phyloP scores from a whole-genome alignment of 768 basidiomycete genomes.

The Mycena albidolilacea region DNA sequence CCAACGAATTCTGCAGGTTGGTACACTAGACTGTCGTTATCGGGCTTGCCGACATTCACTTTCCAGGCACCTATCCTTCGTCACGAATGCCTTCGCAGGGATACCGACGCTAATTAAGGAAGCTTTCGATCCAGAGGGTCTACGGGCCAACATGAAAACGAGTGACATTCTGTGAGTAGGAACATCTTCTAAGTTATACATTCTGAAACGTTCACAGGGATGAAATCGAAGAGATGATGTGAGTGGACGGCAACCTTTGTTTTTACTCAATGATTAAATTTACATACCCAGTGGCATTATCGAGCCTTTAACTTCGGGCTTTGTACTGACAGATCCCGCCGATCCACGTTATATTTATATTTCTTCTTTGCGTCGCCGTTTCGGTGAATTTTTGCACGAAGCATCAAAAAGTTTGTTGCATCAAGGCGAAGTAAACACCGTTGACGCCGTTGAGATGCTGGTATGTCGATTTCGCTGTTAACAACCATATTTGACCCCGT shows the following conservation, averaged over 20 bases:
- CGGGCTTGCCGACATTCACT: background rate
- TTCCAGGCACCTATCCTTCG: slow-evolving; percentile 74
- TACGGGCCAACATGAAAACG: slow-evolving; percentile 58
- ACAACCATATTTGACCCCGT: slow-evolving; percentile 9
- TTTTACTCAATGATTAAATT: background rate
- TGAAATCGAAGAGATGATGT: slow-evolving; percentile 41
- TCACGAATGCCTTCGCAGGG: slow-evolving; percentile 83
- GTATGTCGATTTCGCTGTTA: slow-evolving; percentile 54
- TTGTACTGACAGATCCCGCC: slow-evolving; percentile 73
- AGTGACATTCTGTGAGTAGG: slow-evolving; percentile 78
- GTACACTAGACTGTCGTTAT: slow-evolving; percentile 32
- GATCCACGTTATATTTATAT: slow-evolving; percentile 80
- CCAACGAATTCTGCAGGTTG: slow-evolving; percentile 89
- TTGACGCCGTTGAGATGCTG: slow-evolving; percentile 84
- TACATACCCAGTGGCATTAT: slow-evolving; percentile 70
- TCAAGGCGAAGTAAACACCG: slow-evolving; percentile 85
- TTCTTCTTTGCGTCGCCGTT: slow-evolving; percentile 66
- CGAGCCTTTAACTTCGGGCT: slow-evolving; percentile 74
- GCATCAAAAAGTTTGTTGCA: slow-evolving; percentile 77
- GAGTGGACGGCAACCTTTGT: background rate
- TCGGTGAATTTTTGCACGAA: slow-evolving; percentile 78
- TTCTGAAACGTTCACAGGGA: slow-evolving; percentile 11
- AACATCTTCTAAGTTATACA: background rate
- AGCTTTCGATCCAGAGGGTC: slow-evolving; percentile 63
- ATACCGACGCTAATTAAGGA: slow-evolving; percentile 78